Percentiles rank a stretch among this genome's conserved stretches.
phyloP scores from a whole-genome alignment of 192 early-diverging fungal species.

The Pecoramyces ruminantium region DNA sequence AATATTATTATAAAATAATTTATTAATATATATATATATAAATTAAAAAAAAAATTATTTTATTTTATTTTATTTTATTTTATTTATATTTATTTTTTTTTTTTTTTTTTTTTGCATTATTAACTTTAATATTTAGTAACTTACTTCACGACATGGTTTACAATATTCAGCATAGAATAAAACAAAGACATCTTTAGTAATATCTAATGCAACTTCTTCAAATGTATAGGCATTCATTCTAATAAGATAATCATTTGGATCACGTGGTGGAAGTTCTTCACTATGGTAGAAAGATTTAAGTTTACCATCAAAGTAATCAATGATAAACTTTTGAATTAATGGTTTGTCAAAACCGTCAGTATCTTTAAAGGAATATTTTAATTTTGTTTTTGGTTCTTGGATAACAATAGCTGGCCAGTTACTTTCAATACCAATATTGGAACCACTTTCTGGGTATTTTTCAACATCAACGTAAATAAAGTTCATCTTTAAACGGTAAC shows the following conservation, averaged over 20 bases:
- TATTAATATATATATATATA: no score
- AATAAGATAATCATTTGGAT: background rate
- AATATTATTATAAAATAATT: no score
- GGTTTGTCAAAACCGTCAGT: background rate
- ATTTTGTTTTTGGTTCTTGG: background rate
- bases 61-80: no score
- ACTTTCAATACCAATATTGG: background rate
- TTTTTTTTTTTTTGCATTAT: no score
- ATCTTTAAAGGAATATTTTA: background rate
- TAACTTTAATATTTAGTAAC: no score
- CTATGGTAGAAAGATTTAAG: background rate
- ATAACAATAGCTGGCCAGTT: background rate
- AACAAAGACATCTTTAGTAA: background rate
- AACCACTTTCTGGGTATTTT: background rate
- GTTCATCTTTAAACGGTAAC: background rate
- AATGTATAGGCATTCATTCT: background rate
- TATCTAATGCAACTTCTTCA: background rate
- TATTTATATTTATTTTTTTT: no score
- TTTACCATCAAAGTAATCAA: background rate
- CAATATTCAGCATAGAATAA: background rate
- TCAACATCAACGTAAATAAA: background rate
- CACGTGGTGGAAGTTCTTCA: background rate
- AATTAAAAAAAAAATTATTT: no score
- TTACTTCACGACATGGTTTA: background rate
- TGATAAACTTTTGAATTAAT: background rate